Evolutionary conservation across 2,329 filamentous ascomycete species (phyloP), one percentile per base, ranked within the genome.

Genomic region (Colletotrichum zoysiae): DNA sequence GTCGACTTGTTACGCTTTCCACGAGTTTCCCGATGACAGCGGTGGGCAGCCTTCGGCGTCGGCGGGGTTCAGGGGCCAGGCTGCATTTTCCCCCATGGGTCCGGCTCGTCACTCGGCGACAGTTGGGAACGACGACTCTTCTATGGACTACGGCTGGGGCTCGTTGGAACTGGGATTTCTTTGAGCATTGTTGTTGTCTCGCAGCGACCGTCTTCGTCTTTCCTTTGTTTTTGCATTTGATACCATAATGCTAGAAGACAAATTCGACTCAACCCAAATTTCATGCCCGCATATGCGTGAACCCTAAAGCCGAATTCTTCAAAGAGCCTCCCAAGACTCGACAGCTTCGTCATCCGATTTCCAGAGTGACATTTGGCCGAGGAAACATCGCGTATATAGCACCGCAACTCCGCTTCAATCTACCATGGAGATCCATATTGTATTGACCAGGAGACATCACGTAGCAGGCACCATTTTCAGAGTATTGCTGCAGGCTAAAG

Each of bases 1-100:
- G 65, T 78, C 81, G 20, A 81, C 79, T 12, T 81, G 75, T 51
- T 78, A 76, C 18, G 65, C 70, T 12, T 74, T 76, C 20, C 65
- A 75, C 5, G 74, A 76, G 42, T 71, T 73, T 44, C 60, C 69
- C 5, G 74, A 74, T 12, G 73, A 74, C 33, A 70, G 60, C 6
- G 66, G 44, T 3, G 71, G 66, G 23, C 74, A 50, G 20, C 61
- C 64, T 4, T 64, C 51, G 14, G 46, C 50, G n/a, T 51, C 53
- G 33, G 53, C 42, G 3, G 46, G 67, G 16, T 72, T 72, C 8
- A 59, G 70, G 40, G 66, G 66, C 2, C 65, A 71, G 38, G 48
- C 53, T 7, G 61, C 67, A 2, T 71, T 70, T 20, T 74, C 73
- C 14, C 73, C 73, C 9, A 73, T 62, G 18, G 70, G 70, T 16